Evolutionary conservation across 192 early-diverging fungal species (phyloP), one percentile per base, ranked within the genome.

Genomic region (Coemansia sp.): DNA sequence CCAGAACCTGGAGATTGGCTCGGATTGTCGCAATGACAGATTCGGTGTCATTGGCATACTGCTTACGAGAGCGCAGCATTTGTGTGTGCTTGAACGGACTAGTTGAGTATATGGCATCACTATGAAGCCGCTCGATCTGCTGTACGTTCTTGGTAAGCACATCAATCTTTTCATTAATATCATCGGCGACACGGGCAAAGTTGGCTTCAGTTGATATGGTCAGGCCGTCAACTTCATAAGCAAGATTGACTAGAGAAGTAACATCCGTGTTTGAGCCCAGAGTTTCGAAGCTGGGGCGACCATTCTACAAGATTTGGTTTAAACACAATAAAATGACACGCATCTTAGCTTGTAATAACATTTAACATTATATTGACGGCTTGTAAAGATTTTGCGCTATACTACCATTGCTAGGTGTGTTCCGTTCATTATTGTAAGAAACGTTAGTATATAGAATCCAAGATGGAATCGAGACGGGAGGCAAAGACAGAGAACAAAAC

Each of bases 41-140:
- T 13, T 56, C 57, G 18, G 57, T 66, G 21, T 63, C 56, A 0
- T 21, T 42, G 0, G 60, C 48, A 34, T 61, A 58, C 30, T 67
- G 56, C 24, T 67, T 61, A 30, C 65, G 64, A 9, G 46, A 54
- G 15, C 57, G 56, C 11, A 59, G 54, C 9, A 53, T 50, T 5
- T 53, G 64, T 13, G 47, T 58, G 64, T 69, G 52, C 30, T 42
- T 61, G 53, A 48, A 61, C 2, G 56, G 55, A 24, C 61, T 62
- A 37, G 52, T 61, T 25, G 64, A 51, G 21, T 67, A 63, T 18
- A 73, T 62, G 15, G 65, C 65, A n/a, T 67, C 61, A 30, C 48
- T 37, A 48, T 67, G 61, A 8, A 67, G 57, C 9, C 45, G 53
- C 45, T 67, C 65, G 18, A 73, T 61, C 15, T 73, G 59, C 0